Evolutionary conservation across 768 basidiomycete species (phyloP).

Genomic region (Amanita fuliginea): DNA sequence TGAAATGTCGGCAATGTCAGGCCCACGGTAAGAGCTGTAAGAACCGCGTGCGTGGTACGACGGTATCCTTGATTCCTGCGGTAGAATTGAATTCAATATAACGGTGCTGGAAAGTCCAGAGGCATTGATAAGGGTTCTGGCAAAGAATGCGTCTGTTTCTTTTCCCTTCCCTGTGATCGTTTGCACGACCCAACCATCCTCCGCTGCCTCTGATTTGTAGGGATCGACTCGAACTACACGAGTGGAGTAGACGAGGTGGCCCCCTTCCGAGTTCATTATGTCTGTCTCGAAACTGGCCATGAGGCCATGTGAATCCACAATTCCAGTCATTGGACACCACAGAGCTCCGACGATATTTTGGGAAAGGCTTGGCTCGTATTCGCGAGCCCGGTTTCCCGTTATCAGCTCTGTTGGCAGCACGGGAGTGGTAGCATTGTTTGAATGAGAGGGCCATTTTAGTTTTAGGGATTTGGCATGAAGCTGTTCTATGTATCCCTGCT

Average conservation of each 20-base stretch:
- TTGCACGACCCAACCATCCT: constrained; percentile 85
- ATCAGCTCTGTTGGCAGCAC: constrained; percentile 61
- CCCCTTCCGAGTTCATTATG: constrained; percentile 56
- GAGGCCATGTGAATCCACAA: constrained; percentile 77
- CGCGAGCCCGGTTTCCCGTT: constrained; percentile 50
- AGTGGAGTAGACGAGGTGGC: constrained; percentile 68
- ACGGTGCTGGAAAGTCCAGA: constrained; percentile 65
- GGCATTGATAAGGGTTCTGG: constrained; percentile 73
- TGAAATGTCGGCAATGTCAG: constrained; percentile 53
- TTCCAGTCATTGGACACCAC: constrained; percentile 81
- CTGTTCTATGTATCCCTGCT: constrained; percentile 57
- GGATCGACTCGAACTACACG: constrained; percentile 81
- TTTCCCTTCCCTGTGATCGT: constrained; percentile 40
- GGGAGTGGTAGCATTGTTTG: constrained; percentile 16
- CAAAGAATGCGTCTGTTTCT: constrained; percentile 52
- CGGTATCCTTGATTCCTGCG: constrained; percentile 44
- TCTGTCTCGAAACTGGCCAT: constrained; percentile 81
- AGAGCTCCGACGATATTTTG: constrained; percentile 59
- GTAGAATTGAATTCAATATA: constrained; percentile 60
- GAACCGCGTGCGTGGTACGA: constrained; percentile 79
- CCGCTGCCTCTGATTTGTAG: constrained; percentile 21
- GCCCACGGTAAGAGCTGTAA: constrained; percentile 81
- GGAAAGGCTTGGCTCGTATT: constrained; percentile 79
- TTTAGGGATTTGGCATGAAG: constrained; percentile 53
- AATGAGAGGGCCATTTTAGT: constrained; percentile 40